Evolutionary conservation across 495 filamentous ascomycete species (phyloP), one percentile per base, ranked within the genome.

Genomic region (Letharia columbiana): DNA sequence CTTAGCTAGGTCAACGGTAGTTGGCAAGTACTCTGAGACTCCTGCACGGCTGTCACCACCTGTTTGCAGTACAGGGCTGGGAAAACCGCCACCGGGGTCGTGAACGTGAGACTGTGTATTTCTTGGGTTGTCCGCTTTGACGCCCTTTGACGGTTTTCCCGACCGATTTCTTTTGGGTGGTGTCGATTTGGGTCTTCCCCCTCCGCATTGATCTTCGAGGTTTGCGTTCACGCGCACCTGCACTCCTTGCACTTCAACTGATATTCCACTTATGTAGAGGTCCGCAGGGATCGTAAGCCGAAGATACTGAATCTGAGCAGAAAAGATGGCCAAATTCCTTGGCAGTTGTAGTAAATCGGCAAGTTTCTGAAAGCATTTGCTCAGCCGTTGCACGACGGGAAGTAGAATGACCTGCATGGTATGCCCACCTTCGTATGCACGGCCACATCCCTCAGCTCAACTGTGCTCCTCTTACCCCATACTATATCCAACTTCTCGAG

Each of bases 371-470:
- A 52, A 18, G 41, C 28, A 56, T 20, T 49, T 28, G 31, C 66
- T 76, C 69, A 74, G 71, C 66, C 68, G 57, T 49, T 52, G 23
- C 61, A 62, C 28, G 33, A 11, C 8, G 15, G 17, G 47, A 18
- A 7, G 41, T 4, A 13, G 7, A 47, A 15, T 35, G 18, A 58
- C 56, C 12, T 41, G 33, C 42, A 49, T 52, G 40, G 42, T 33
- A 42, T 64, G 72, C 83, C 71, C 80, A 88, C 91, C 80, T 88
- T 84, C 60, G 89, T 70, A 70, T 86, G 86, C 52, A 97, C 74
- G 4, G 86, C 89, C 62, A 97, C 83, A 81, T 96, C 87, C 66
- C 86, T 82, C 54, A 96, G 82, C 73, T 96, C 91, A 42, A 96
- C 80, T 0, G 86, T 86, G 63, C 85, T 92, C 68, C 84, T 84